Evolutionary conservation across 140 eudicot species (phyloP).

Genomic region (Stevia rebaudiana): DNA sequence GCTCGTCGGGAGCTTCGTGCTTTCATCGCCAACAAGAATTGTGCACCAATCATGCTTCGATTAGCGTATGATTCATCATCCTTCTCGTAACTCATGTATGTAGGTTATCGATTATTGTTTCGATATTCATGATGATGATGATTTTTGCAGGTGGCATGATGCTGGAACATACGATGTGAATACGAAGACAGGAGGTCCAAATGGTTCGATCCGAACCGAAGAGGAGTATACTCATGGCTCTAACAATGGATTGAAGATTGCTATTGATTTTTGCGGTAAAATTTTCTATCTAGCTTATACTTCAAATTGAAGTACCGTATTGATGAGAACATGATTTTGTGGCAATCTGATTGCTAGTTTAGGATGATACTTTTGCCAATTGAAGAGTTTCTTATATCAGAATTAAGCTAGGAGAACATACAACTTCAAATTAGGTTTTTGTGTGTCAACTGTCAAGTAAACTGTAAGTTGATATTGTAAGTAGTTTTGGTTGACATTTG

Average conservation of each 20-base stretch:
- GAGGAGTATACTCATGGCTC: conserved; percentile 83
- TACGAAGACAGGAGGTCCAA: conserved; percentile 94
- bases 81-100: not conserved
- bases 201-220: conserved; percentile 87
- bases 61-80: conserved; percentile 57
- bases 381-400: not conserved
- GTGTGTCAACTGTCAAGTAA: conserved; percentile 13
- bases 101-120: not conserved
- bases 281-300: not conserved
- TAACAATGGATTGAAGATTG: conserved; percentile 78
- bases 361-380: not conserved
- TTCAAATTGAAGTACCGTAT: not conserved
- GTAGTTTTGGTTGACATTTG: too few relatives aligned
- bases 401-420: too few relatives aligned
- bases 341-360: not conserved
- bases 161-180: conserved; percentile 89
- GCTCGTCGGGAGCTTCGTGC: conserved; percentile 96
- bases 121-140: conserved; percentile 2
- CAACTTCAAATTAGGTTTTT: conserved; percentile 12
- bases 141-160: conserved; percentile 76
- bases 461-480: too few relatives aligned
- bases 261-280: conserved; percentile 84
- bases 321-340: not conserved
- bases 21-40: conserved; percentile 72
- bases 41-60: conserved; percentile 96